Evolutionary conservation across 2,329 filamentous ascomycete genomes (phyloP).

Genomic region (Peltaster fructicola): DNA sequence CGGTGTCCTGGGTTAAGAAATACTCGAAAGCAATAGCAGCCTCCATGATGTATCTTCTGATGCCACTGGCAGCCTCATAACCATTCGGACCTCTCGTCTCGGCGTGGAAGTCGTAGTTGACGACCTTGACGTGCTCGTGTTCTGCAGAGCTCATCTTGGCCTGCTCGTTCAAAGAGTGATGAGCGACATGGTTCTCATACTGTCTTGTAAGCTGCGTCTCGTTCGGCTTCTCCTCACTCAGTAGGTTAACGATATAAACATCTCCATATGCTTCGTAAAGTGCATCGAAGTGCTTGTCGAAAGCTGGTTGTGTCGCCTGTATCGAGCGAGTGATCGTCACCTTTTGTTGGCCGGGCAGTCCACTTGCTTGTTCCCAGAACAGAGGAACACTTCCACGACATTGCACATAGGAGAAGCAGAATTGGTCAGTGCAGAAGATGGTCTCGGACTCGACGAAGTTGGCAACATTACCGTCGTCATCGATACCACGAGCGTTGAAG

Average conservation of each 20-base stretch:
- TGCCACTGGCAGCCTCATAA: slow-evolving; percentile 79
- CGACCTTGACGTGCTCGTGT: slow-evolving; percentile 59
- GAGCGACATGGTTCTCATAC: slow-evolving; percentile 60
- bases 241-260: slow-evolving; percentile 79
- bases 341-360: slow-evolving; percentile 84
- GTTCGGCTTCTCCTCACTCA: slow-evolving; percentile 76
- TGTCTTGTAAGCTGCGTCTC: slow-evolving; percentile 69
- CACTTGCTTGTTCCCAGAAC: slow-evolving; percentile 91
- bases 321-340: slow-evolving; percentile 76
- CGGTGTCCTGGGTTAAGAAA: slow-evolving; percentile 59
- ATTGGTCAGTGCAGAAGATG: slow-evolving; percentile 62
- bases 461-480: slow-evolving; percentile 91
- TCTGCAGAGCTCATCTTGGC: slow-evolving; percentile 32
- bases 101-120: slow-evolving; percentile 92
- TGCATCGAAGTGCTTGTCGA: slow-evolving; percentile 86
- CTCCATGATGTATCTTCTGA: slow-evolving; percentile 57
- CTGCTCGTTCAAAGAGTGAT: slow-evolving; percentile 49
- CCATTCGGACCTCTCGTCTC: slow-evolving; percentile 74
- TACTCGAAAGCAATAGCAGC: slow-evolving; percentile 86
- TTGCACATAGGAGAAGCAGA: slow-evolving; percentile 86
- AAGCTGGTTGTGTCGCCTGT: slow-evolving; percentile 84
- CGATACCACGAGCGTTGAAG: slow-evolving; percentile 93
- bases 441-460: slow-evolving; percentile 99
- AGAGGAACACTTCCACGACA: slow-evolving; percentile 83
- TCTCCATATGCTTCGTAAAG: slow-evolving; percentile 75